Conservation (phyloP, 1,139 yeast species). For the Magnusiomyces tetraspermus region DNA sequence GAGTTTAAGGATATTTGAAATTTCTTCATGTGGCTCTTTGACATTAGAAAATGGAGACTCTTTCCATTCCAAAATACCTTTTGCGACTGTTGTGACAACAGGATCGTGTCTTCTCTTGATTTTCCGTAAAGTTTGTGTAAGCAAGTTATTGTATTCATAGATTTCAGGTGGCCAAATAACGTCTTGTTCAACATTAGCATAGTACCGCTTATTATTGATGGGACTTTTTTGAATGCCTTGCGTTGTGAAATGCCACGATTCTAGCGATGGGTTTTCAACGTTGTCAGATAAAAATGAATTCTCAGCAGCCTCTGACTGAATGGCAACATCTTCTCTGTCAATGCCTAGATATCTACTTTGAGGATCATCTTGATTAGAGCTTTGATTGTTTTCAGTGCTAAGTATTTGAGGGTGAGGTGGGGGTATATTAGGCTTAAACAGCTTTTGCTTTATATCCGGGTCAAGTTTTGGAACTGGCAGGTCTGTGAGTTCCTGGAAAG, state of each 20-base stretch:
- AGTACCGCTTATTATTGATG: slow-evolving; percentile 42
- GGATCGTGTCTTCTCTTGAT: slow-evolving; percentile 86
- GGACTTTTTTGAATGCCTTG: slow-evolving; percentile 10
- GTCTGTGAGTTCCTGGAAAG: slow-evolving; percentile 69
- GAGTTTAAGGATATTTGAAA: not conserved
- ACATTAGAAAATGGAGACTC: slow-evolving; percentile 9
- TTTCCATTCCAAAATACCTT: slow-evolving; percentile 90
- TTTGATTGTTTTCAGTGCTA: not conserved
- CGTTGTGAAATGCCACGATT: slow-evolving; percentile 15
- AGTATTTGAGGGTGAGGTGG: not conserved
- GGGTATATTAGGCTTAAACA: slow-evolving; percentile 8
- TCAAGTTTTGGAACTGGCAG: slow-evolving; percentile 20
- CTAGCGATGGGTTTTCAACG: slow-evolving; percentile 15
- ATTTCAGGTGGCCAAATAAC: slow-evolving; percentile 68
- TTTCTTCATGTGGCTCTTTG: not conserved
- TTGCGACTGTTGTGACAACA: slow-evolving; percentile 87
- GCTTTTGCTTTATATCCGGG: slow-evolving; percentile 10
- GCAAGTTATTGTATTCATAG: slow-evolving; percentile 57
- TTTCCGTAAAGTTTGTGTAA: slow-evolving; percentile 54
- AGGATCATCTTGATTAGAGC: slow-evolving; percentile 9
- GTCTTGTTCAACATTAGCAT: slow-evolving; percentile 46
- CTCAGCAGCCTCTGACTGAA: slow-evolving; percentile 25
- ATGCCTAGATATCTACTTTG: not conserved
- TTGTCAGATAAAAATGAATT: slow-evolving; percentile 4
- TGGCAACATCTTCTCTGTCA: slow-evolving; percentile 21